These are phyloP conservation scores for Abrus pulchellus DNA, from an alignment of 306 rosid species.

Conservation along the genomic window DNA sequence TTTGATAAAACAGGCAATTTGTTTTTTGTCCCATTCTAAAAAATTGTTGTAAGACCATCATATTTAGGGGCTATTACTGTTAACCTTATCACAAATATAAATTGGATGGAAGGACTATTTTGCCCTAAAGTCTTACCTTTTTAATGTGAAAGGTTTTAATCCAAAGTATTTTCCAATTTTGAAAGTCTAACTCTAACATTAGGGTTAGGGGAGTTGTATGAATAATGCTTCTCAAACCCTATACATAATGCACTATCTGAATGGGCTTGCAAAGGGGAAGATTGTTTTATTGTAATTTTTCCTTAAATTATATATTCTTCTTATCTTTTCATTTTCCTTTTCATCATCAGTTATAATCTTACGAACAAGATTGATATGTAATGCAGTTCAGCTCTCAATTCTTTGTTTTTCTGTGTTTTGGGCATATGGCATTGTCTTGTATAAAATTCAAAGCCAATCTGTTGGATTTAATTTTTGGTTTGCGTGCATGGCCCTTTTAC, in stretches of 20 bases:
- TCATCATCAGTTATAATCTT: conserved; percentile 7
- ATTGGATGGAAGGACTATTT: not conserved
- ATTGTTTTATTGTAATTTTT: not conserved
- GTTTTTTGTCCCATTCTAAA: not conserved
- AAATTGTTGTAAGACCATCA: not conserved
- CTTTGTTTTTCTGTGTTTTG: not conserved
- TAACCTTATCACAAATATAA: not conserved
- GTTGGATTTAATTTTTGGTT: conserved; percentile 17
- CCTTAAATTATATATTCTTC: not conserved
- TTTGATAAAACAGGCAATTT: not conserved
- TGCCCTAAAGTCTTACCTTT: not conserved
- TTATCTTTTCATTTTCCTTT: not conserved
- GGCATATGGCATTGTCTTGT: conserved; percentile 34
- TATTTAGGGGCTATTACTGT: not conserved
- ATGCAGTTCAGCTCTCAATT: conserved; percentile 6
- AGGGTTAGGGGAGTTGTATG: not conserved
- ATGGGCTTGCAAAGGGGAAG: not conserved
- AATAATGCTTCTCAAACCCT: conserved; percentile 21
- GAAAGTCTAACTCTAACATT: not conserved
- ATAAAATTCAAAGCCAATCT: conserved; percentile 17
- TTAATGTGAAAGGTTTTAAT: conserved; percentile 25
- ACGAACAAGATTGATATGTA: not conserved
- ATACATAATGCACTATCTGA: not conserved
- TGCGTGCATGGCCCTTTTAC: not conserved
- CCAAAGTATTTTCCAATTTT: not conserved